phyloP scores from a whole-genome alignment of 2,329 filamentous ascomycete species.

The Plectosphaerella sp. region DNA sequence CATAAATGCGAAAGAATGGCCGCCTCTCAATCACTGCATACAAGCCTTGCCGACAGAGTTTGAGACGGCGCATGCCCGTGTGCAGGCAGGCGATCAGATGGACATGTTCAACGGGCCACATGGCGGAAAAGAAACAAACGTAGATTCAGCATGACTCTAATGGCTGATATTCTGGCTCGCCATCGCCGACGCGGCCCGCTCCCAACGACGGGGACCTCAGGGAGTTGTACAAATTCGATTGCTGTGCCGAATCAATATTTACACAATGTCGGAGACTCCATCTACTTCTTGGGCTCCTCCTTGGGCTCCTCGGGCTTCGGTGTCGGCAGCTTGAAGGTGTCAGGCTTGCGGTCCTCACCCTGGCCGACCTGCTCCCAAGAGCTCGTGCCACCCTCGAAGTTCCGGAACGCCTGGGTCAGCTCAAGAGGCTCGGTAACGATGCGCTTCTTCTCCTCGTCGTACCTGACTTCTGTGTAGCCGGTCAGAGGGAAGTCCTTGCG shows the following conservation, averaged over 20 bases:
- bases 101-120: too few relatives aligned
- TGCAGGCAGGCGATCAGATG: not conserved
- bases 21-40: too few relatives aligned
- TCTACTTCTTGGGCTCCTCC: conserved; percentile 88
- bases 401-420: conserved; percentile 96
- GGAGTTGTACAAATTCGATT: conserved; percentile 10
- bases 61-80: too few relatives aligned
- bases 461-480: conserved; percentile 95
- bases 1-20: too few relatives aligned
- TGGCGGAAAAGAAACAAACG: too few relatives aligned
- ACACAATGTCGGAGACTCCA: conserved; percentile 6
- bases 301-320: conserved; percentile 92
- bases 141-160: too few relatives aligned
- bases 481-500: conserved; percentile 98
- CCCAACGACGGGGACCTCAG: too few relatives aligned
- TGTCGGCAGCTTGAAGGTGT: conserved; percentile 88
- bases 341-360: conserved; percentile 75
- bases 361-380: conserved; percentile 62
- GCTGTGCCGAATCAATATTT: conserved; percentile 11
- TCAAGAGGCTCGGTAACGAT: conserved; percentile 97
- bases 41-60: too few relatives aligned
- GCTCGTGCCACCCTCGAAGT: conserved; percentile 87
- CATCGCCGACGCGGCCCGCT: too few relatives aligned
- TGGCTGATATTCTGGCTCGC: too few relatives aligned
- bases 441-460: conserved; percentile 99